These are phyloP conservation scores for Vigna trinervia DNA, from an alignment of 306 rosid genomes.

Conservation along the genomic window DNA sequence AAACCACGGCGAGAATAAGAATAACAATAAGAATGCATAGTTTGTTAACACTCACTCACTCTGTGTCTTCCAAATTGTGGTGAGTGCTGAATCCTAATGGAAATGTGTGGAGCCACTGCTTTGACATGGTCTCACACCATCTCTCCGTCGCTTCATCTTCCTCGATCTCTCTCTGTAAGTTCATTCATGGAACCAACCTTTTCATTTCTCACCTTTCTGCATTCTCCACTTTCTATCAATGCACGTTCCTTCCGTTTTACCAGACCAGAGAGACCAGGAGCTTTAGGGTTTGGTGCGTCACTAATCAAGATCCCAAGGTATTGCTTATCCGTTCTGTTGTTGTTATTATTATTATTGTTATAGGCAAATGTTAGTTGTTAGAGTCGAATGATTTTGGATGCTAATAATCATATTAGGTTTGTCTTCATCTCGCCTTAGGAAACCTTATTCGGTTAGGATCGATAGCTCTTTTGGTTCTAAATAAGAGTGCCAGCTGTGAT, in stretches of 20 bases:
- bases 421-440: too few relatives aligned
- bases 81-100: slow-evolving; percentile 38
- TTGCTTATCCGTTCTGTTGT: background rate
- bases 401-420: too few relatives aligned
- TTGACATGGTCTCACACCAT: slow-evolving; percentile 68
- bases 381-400: too few relatives aligned
- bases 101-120: slow-evolving; percentile 57
- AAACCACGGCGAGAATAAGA: slow-evolving; percentile 41
- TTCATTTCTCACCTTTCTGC: background rate
- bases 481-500: too few relatives aligned
- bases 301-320: slow-evolving; percentile 65
- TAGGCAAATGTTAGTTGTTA: too few relatives aligned
- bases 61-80: background rate
- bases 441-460: too few relatives aligned
- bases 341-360: too few relatives aligned
- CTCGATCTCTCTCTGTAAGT: slow-evolving; percentile 63
- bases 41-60: background rate
- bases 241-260: slow-evolving; percentile 22
- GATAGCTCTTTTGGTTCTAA: too few relatives aligned
- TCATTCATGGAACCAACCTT: background rate
- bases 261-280: slow-evolving; percentile 52
- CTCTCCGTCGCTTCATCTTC: slow-evolving; percentile 57
- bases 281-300: slow-evolving; percentile 59
- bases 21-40: background rate
- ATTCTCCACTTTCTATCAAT: background rate